Conservation (phyloP, 805 yeast species). For the Metschnikowia dekortorum region DNA sequence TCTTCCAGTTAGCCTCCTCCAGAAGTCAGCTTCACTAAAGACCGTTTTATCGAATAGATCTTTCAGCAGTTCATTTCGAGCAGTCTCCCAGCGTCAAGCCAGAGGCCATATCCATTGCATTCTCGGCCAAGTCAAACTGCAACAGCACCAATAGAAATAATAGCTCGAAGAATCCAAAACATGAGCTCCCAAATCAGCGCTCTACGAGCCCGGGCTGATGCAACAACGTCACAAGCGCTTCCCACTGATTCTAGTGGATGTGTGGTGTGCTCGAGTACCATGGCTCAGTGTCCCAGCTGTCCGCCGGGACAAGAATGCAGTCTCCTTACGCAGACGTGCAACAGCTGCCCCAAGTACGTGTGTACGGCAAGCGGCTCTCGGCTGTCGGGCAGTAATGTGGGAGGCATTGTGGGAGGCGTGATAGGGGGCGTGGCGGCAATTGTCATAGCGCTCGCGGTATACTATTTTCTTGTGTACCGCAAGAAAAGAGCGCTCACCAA, state of each 20-base stretch:
- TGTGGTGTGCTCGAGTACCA: constrained; percentile 39
- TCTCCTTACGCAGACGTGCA: constrained; percentile 13
- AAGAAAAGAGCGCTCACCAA: constrained; percentile 29
- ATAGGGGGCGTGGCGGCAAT: constrained; percentile 56
- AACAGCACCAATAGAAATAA: neutral
- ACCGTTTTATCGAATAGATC: no score
- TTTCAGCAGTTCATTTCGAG: no score
- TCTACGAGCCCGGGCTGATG: constrained; percentile 14
- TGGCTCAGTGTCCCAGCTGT: constrained; percentile 44
- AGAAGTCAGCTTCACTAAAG: no score
- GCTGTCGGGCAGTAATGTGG: constrained; percentile 10
- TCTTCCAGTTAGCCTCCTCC: no score
- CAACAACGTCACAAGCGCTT: constrained; percentile 6
- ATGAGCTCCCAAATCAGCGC: neutral
- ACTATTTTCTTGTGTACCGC: constrained; percentile 31
- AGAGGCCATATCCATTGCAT: no score
- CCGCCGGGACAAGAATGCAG: constrained; percentile 14
- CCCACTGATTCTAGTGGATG: constrained; percentile 34
- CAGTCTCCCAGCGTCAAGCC: no score
- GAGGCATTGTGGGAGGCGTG: constrained; percentile 72
- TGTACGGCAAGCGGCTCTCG: constrained; percentile 7
- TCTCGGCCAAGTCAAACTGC: no score
- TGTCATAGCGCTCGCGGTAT: constrained; percentile 30
- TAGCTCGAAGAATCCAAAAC: neutral
- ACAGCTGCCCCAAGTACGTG: constrained; percentile 11